Percentiles rank a stretch among this genome's conserved stretches.
Evolutionary conservation across 2,329 filamentous ascomycete species (phyloP).

Genomic region (Aspergillus texensis): DNA sequence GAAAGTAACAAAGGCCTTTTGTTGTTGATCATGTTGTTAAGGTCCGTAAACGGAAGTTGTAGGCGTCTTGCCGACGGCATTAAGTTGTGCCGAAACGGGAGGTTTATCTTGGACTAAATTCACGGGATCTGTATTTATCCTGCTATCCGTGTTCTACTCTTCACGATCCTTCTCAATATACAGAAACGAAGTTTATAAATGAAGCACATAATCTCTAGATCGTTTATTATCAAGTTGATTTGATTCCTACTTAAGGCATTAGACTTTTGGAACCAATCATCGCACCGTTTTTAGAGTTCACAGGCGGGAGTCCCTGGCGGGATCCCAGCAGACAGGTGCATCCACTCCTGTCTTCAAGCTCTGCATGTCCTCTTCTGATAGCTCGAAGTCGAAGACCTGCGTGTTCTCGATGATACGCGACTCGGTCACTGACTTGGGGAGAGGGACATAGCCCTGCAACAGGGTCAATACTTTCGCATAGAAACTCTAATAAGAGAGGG

Average conservation of each 20-base stretch:
- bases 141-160: background rate
- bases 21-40: background rate
- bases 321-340: constrained; percentile 63
- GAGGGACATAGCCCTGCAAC: constrained; percentile 60
- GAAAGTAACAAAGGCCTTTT: background rate
- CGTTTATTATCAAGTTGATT: background rate
- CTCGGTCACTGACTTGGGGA: constrained; percentile 65
- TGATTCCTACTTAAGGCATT: background rate
- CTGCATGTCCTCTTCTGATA: constrained; percentile 62
- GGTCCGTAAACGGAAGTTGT: constrained; percentile 1
- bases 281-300: background rate
- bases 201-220: background rate
- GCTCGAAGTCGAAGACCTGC: constrained; percentile 62
- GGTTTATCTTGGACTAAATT: background rate
- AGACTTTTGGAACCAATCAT: background rate
- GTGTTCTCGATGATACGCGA: constrained; percentile 64
- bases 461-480: background rate
- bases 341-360: constrained; percentile 58
- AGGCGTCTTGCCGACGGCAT: constrained; percentile 24
- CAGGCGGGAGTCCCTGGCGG: constrained; percentile 36
- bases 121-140: background rate
- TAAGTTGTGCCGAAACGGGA: constrained; percentile 34
- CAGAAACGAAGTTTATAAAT: background rate
- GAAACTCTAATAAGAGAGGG: too few species aligned
- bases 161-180: background rate